Conservation (phyloP, 768 basidiomycete species). For the Phylloporus arenicola region DNA sequence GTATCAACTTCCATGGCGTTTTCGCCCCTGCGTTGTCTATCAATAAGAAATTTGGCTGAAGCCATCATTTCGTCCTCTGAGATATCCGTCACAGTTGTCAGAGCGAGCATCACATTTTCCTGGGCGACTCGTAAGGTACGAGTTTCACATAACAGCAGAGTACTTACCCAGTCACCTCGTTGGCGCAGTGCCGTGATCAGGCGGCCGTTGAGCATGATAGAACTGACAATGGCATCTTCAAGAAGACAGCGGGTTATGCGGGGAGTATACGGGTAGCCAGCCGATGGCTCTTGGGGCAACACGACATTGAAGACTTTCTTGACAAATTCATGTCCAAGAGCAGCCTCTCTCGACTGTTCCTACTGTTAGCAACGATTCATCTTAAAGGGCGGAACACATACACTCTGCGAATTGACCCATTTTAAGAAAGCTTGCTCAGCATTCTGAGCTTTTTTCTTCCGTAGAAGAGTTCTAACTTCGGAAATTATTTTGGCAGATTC, state of each 20-base stretch:
- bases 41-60: constrained; percentile 42
- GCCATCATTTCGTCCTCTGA: constrained; percentile 60
- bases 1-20: constrained; percentile 36
- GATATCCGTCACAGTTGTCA: constrained; percentile 55
- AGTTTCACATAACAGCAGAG: not conserved
- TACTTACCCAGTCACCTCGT: constrained; percentile 64
- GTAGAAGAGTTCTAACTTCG: constrained; percentile 37
- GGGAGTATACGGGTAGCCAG: constrained; percentile 44
- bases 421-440: constrained; percentile 58
- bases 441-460: constrained; percentile 40
- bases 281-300: constrained; percentile 37
- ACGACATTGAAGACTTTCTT: constrained; percentile 50
- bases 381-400: not conserved
- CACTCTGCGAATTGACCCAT: constrained; percentile 45
- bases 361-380: not conserved
- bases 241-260: constrained; percentile 57
- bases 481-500: constrained; percentile 32
- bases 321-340: constrained; percentile 48
- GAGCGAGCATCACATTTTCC: constrained; percentile 44
- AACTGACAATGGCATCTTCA: constrained; percentile 48
- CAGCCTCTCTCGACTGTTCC: constrained; percentile 14
- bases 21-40: constrained; percentile 29
- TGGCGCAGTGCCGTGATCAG: constrained; percentile 48
- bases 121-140: constrained; percentile 3
- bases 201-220: constrained; percentile 57